These are phyloP conservation scores for Eutypella sp. DNA, from an alignment of 2,329 filamentous ascomycete species.

Conservation along the genomic window DNA sequence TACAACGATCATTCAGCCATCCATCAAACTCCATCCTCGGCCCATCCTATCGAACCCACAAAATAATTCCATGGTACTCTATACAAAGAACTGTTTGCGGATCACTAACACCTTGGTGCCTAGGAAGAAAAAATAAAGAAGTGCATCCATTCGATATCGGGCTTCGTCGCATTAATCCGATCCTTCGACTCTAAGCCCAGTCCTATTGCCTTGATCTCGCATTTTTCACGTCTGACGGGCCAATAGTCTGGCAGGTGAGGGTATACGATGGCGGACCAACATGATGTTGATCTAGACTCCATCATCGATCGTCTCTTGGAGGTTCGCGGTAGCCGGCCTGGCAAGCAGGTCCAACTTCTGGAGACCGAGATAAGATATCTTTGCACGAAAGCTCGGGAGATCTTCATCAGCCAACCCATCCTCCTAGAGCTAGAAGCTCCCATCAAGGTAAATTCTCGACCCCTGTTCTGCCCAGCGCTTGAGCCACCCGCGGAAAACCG, in stretches of 20 bases:
- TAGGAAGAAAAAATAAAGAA: constrained; percentile 3
- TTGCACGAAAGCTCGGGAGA: constrained; percentile 97
- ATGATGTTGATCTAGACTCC: constrained; percentile 97
- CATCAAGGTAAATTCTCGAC: constrained; percentile 77
- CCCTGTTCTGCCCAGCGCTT: constrained; percentile 2
- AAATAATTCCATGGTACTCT: background rate
- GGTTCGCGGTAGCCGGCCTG: constrained; percentile 93
- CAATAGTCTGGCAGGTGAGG: constrained; percentile 38
- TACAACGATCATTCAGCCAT: background rate
- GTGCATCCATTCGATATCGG: constrained; percentile 10
- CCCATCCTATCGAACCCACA: background rate
- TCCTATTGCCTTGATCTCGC: constrained; percentile 18
- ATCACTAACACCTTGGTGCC: too few species aligned
- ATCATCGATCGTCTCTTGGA: constrained; percentile 98
- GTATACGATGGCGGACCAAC: constrained; percentile 56
- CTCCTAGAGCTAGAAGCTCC: constrained; percentile 95
- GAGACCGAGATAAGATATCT: constrained; percentile 95
- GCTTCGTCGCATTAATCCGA: constrained; percentile 2
- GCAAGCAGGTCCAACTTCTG: constrained; percentile 96
- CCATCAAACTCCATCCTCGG: background rate
- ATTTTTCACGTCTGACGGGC: constrained; percentile 29
- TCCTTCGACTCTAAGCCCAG: constrained; percentile 1
- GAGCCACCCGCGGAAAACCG: too few species aligned
- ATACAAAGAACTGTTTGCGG: background rate
- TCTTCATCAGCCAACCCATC: constrained; percentile 99